Evolutionary conservation across 148 eudicot genomes (phyloP), one percentile per base, ranked within the genome.

Genomic region (Agrostemma githago): DNA sequence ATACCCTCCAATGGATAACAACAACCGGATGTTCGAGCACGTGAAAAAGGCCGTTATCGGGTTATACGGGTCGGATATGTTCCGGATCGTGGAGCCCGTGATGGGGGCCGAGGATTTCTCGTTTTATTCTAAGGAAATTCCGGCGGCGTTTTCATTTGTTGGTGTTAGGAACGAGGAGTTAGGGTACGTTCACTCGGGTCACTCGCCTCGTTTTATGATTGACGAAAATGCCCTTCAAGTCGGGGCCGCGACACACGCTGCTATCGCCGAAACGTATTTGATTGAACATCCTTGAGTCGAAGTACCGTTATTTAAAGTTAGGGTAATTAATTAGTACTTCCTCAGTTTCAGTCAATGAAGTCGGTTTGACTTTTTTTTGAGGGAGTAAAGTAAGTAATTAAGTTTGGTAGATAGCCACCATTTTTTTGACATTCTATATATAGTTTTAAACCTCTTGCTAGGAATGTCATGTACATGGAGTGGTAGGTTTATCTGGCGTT

Each of bases 91-190:
- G 17, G 74, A 75, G 0, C 90, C 91, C 3, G 37, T 88, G 21
- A 90, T 92, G 97, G 97, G 97, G 0, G 87, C 96, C 0, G 97
- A 92, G 84, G 97, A 92, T 77, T 92, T 92, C 82, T 85, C 97
- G 2, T 92, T 92, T 74, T 92, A 83, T 80, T 77, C 93, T 0
- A 76, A 86, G 74, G 82, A 79, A 12, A 67, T 92, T 4, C 96
- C 97, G 0, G 87, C 93, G 9, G 91, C 86, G 2, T 92, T 90
- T 76, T 90, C 75, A 80, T 88, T 66, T 70, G 78, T 92, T 0
- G 97, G 97, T 5, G 83, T 87, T 40, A 83, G 73, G 83, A 90
- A 87, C 44, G 93, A 92, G 68, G 87, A 85, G 1, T 21, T 87
- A 5, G 97, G 97, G 1, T 81, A 86, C 1, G 66, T 74, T 2